Base-by-base conservation (phyloP, 2,329 filamentous ascomycete species). In the Volutella citrinella region DNA sequence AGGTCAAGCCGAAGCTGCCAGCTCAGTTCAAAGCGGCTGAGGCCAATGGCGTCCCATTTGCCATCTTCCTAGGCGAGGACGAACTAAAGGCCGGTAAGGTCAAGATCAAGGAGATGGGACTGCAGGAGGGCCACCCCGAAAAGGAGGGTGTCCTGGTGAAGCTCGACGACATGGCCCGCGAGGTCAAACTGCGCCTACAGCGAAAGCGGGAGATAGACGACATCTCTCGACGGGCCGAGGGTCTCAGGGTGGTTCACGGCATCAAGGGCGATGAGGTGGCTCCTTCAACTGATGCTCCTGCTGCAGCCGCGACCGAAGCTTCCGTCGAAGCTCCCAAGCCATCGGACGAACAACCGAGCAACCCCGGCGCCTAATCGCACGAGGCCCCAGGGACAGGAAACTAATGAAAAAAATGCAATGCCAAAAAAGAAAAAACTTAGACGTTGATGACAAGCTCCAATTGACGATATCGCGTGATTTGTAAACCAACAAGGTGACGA, bases 21-120 rank as follows among this genome's bases (percentile, higher is more conserved):
- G 76, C 82, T 42, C 91, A 97, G 61, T 97, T 97, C 74, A 95
- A 95, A 67, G 82, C 84, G 14, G 90, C 90, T 10, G 90, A 96
- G 59, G 66, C 69, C 30, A 82, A 79, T 37, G 84, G 83, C 26
- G 80, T 94, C 14, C 91, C 91, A 2, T 85, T 95, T 55, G 87
- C 83, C 7, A 75, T 97, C 30, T 93, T 97, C 51, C 72, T 98
- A 2, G 91, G 91, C 27, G 87, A 96, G 54, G 89, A 95, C 35
- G 91, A 97, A 65, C 68, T 95, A 24, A 82, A 82, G 40, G 74
- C 78, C 17, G 89, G 89, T 33, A 84, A 95, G 60, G 84, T 94
- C 48, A 87, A 85, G 65, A 76, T 96, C 59, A 97, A 97, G 79
- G 80, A 69, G 74, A 64, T 74, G 61, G 69, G 88, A 27, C 70